Evolutionary conservation across 805 yeast species (phyloP), one percentile per base, ranked within the genome.

Genomic region (Wickerhamiella occidentalis): DNA sequence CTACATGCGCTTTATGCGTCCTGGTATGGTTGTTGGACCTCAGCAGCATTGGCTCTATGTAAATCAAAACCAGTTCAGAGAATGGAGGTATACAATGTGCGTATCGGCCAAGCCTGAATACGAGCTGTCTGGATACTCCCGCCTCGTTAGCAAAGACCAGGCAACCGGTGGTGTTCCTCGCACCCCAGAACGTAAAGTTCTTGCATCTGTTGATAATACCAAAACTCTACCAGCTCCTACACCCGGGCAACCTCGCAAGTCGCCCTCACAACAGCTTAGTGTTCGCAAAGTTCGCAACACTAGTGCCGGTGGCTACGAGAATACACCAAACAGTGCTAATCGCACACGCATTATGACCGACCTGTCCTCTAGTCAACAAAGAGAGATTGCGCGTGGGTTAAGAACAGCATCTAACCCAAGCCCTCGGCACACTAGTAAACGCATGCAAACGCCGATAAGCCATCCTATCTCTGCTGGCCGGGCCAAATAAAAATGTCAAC

Each of bases 11-110:
- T 84, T 92, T 77, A 74, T 92, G 54, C 77, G 98, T 57, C 98
- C 98, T 0, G 98, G 98, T 38, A 92, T 92, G 98, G 96, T 92
- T n/a, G 98, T 92, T 26, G 98, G 98, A 0, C 98, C 98, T 1
- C 98, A 92, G 66, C 98, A 92, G 64, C 98, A 92, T 68, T 92
- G 98, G 98, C 73, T 92, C 52, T 92, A 92, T 62, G 74, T 92
- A 55, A 96, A 92, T 64, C 98, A 92, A 66, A 81, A 86, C 64
- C 96, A 88, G 57, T 92, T 92, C 65, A 75, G 96, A 60, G 96
- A 87, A 60, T 92, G 98, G 97, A 77, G 86, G 64, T 85, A 80
- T 58, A 86, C 96, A 9, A 87, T 84, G 94, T 79, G 79, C 17
- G 62, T 87, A 29, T 86, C 86, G 52, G 74, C 75, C 51, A 64